phyloP scores from a whole-genome alignment of 83 land plant species.

The Larix sibirica region DNA sequence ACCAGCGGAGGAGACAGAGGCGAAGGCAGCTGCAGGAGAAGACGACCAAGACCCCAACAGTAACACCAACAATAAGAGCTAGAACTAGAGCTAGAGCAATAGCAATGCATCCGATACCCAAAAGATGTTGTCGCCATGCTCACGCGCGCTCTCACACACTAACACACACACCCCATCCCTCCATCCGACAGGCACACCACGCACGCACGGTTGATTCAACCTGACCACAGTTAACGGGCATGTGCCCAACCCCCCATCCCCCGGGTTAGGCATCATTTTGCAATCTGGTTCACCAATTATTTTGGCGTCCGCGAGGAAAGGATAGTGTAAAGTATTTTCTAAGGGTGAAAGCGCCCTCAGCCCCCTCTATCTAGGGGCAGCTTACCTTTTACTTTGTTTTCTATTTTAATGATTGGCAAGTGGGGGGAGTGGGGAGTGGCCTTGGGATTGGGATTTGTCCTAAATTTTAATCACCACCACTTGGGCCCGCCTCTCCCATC shows the following conservation, averaged over 20 bases:
- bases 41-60: background rate
- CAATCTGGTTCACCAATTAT: slow-evolving; percentile 4
- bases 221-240: background rate
- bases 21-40: background rate
- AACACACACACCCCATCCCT: slow-evolving; percentile 8
- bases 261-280: background rate
- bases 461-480: too few relatives aligned
- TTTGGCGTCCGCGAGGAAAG: slow-evolving; percentile 16
- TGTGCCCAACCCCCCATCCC: too few relatives aligned
- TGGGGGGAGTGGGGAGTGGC: background rate
- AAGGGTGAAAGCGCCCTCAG: background rate
- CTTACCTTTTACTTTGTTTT: background rate
- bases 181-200: slow-evolving; percentile 1
- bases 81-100: too few relatives aligned
- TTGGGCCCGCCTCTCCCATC: too few relatives aligned
- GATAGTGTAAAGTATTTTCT: slow-evolving; percentile 11
- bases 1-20: too few relatives aligned
- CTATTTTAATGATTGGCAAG: slow-evolving; percentile 9
- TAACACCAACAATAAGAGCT: too few relatives aligned
- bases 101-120: background rate
- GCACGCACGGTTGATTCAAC: slow-evolving; percentile 8
- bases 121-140: slow-evolving; percentile 13
- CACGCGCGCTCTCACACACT: background rate
- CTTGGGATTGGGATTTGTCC: too few relatives aligned
- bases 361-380: too few relatives aligned